Evolutionary conservation across 176 grass and related monocot species (phyloP).

Genomic region (Ampelocalamus luodianensis): DNA sequence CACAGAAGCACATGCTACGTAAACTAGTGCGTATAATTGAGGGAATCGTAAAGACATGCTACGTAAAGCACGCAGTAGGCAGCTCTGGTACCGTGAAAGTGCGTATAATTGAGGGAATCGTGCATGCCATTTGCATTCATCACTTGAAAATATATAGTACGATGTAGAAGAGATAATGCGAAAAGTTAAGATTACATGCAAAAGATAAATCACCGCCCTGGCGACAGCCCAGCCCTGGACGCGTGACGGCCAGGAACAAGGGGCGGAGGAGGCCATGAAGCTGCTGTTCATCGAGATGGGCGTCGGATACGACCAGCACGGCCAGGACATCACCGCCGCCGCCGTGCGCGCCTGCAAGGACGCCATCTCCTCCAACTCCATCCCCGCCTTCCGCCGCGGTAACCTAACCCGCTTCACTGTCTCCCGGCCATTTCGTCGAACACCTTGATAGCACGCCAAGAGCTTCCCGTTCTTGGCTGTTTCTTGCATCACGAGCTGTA

Average conservation of each 20-base stretch:
- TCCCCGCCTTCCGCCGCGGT: conserved; percentile 92
- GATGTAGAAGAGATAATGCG: too few relatives aligned
- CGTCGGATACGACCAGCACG: conserved; percentile 97
- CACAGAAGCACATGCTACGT: too few relatives aligned
- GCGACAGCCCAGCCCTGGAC: conserved; percentile 43
- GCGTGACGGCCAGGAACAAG: conserved; percentile 29
- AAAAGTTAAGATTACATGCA: too few relatives aligned
- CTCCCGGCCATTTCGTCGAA: conserved; percentile 40
- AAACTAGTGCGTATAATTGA: too few relatives aligned
- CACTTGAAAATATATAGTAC: too few relatives aligned
- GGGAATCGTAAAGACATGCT: too few relatives aligned
- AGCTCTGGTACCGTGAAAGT: too few relatives aligned
- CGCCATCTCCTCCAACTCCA: conserved; percentile 96
- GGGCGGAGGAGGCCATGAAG: conserved; percentile 47
- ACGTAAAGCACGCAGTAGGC: too few relatives aligned
- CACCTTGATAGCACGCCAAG: not conserved
- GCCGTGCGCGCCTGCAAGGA: conserved; percentile 91
- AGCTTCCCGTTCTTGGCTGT: not conserved
- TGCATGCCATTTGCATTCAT: too few relatives aligned
- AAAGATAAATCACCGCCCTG: conserved; percentile 13
- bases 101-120: too few relatives aligned
- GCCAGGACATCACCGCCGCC: conserved; percentile 85
- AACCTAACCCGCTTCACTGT: not conserved
- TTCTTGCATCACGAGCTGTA: not conserved
- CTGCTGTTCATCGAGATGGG: conserved; percentile 99